Conservation (phyloP, 2,329 filamentous ascomycete genomes). For the Lasiodiplodia theobromae region DNA sequence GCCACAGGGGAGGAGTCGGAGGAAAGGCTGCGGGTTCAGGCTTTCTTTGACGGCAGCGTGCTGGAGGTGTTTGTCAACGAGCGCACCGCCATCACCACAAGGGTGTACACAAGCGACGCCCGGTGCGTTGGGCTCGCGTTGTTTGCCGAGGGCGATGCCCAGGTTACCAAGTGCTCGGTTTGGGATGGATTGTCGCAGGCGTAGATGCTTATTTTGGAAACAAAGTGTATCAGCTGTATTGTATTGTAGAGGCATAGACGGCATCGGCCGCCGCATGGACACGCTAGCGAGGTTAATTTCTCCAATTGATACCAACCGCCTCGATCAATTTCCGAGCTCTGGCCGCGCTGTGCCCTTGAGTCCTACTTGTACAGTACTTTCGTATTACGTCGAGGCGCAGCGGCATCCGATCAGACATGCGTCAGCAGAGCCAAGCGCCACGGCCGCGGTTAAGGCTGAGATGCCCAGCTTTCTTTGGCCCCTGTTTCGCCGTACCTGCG, state of each 20-base stretch:
- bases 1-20: constrained; percentile 36
- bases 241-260: background rate
- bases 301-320: background rate
- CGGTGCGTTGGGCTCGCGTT: constrained; percentile 36
- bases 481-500: constrained; percentile 14
- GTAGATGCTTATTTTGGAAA: constrained; percentile 21
- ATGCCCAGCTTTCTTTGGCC: too few relatives aligned
- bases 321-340: background rate
- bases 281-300: constrained; percentile 2
- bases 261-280: constrained; percentile 6
- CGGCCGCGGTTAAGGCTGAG: constrained; percentile 14
- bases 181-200: constrained; percentile 14
- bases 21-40: constrained; percentile 46
- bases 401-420: constrained; percentile 1
- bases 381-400: background rate
- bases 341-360: too few relatives aligned
- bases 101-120: constrained; percentile 38
- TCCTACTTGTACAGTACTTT: background rate
- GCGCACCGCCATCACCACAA: constrained; percentile 31
- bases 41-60: constrained; percentile 50
- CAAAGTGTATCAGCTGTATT: background rate
- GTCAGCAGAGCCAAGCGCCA: constrained; percentile 18
- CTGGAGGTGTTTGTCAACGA: constrained; percentile 51
- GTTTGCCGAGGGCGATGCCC: constrained; percentile 31
- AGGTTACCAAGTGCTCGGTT: constrained; percentile 10